Base-by-base conservation (phyloP, 768 basidiomycete genomes). In the Gloeostereum incarnatum region DNA sequence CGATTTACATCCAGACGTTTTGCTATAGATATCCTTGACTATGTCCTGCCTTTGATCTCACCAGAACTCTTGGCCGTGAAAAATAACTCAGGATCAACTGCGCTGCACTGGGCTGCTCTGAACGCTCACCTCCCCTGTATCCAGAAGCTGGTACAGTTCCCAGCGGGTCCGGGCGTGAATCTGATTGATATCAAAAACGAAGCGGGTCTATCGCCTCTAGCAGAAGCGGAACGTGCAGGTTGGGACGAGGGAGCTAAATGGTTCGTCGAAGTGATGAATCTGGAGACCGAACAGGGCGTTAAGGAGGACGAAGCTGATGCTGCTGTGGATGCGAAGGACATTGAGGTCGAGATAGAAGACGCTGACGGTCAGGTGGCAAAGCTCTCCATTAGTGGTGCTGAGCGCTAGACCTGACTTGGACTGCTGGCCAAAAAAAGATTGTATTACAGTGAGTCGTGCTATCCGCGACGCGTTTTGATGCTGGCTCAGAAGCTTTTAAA, bases 101-200 rank as follows among this genome's bases (percentile, higher is more conserved):
- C 93, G 5, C 60, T 96, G 5, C 93, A 97, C 52, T 96, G 92
- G 92, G 91, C 92, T 0, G 76, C 85, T 2, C 57, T 91, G 27
- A 97, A 96, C 56, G 63, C 71, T 2, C 92, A 93, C 48, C 71
- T 94, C 3, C 53, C 58, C 5, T 53, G 78, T 33, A 68, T 71
- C 1, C 68, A 79, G 53, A 66, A 62, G 24, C 72, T 90, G 21
- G 73, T 89, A 8, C 57, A 66, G 36, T 69, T 67, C 46, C 60
- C 71, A 0, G 50, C 47, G 16, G 81, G 81, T 0, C 78, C 79
- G 1, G 78, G 90, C 1, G 55, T 70, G 19, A 68, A 70, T 50
- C 59, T 81, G 45, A 90, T 89, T 49, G 89, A 83, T 54, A 69
- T 78, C 42, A 85, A 78, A 60, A 92, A 88, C 48, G 48, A 54